Conservation (phyloP, 306 rosid genomes). For the Sechiopsis laciniata region DNA sequence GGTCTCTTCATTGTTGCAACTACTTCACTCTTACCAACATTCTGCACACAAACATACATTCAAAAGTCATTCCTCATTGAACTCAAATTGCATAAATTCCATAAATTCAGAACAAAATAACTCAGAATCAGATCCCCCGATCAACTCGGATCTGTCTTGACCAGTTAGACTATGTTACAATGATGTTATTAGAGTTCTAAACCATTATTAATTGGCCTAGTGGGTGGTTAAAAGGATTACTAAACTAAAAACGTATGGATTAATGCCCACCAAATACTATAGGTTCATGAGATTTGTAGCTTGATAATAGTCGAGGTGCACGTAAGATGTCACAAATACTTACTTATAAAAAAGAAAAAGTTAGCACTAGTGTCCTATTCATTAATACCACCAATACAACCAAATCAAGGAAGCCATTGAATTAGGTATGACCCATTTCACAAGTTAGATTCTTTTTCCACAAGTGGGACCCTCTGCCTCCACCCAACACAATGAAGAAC, state of each 20-base stretch:
- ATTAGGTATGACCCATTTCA: constrained; percentile 13
- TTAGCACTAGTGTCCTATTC: too few relatives aligned
- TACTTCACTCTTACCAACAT: constrained; percentile 30
- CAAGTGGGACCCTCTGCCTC: neutral
- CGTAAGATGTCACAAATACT: too few relatives aligned
- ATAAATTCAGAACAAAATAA: neutral
- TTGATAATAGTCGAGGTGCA: too few relatives aligned
- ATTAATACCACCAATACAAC: constrained; percentile 4
- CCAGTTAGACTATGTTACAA: too few relatives aligned
- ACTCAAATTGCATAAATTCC: too few relatives aligned
- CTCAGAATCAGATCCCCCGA: neutral
- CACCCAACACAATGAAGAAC: constrained; percentile 5
- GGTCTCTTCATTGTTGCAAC: constrained; percentile 39
- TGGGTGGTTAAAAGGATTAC: too few relatives aligned
- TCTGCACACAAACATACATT: constrained; percentile 33
- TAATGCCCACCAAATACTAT: too few relatives aligned
- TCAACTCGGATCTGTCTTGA: neutral
- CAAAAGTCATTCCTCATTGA: neutral
- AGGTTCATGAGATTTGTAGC: too few relatives aligned
- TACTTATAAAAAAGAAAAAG: too few relatives aligned
- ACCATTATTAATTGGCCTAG: too few relatives aligned
- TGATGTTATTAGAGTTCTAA: too few relatives aligned
- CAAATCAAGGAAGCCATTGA: neutral
- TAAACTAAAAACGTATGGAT: too few relatives aligned
- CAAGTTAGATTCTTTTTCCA: constrained; percentile 7